Conservation (phyloP, 345 rosid species). For the Acer saccharum region DNA sequence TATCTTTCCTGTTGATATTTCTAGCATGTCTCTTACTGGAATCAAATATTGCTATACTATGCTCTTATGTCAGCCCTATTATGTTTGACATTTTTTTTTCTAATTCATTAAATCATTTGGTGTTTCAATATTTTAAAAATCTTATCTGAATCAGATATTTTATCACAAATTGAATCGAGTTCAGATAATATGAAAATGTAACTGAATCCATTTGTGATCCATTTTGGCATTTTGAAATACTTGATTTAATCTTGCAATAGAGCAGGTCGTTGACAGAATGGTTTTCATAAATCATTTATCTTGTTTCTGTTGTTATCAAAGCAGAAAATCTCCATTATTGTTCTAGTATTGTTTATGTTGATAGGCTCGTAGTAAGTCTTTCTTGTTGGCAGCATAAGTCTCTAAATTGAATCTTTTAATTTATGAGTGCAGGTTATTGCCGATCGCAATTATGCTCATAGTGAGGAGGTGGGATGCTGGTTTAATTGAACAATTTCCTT, state of each 20-base stretch:
- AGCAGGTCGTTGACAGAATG: neutral
- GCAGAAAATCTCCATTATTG: neutral
- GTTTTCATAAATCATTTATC: neutral
- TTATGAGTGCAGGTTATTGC: conserved; percentile 63
- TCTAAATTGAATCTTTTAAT: conserved; percentile 17
- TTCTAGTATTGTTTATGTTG: neutral
- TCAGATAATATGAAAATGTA: neutral
- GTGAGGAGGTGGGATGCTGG: conserved; percentile 66
- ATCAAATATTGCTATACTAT: neutral
- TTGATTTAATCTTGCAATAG: conserved; percentile 1
- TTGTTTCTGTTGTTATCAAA: neutral
- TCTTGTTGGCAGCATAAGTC: neutral
- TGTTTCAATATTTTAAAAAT: too few species aligned
- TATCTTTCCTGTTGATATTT: conserved; percentile 14
- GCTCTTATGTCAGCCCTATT: neutral
- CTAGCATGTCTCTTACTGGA: neutral
- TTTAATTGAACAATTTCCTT: conserved; percentile 4
- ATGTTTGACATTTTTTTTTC: conserved; percentile 8
- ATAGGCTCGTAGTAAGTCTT: neutral
- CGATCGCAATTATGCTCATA: conserved; percentile 67
- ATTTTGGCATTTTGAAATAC: neutral
- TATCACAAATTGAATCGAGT: neutral
- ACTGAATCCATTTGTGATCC: neutral
- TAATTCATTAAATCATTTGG: neutral
- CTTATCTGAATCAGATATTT: neutral